A percentile compares a stretch with the other conserved stretches of the same genome.
These are phyloP conservation scores for Leccinum subgranulosum DNA, from an alignment of 768 basidiomycete species.

Conservation along the genomic window DNA sequence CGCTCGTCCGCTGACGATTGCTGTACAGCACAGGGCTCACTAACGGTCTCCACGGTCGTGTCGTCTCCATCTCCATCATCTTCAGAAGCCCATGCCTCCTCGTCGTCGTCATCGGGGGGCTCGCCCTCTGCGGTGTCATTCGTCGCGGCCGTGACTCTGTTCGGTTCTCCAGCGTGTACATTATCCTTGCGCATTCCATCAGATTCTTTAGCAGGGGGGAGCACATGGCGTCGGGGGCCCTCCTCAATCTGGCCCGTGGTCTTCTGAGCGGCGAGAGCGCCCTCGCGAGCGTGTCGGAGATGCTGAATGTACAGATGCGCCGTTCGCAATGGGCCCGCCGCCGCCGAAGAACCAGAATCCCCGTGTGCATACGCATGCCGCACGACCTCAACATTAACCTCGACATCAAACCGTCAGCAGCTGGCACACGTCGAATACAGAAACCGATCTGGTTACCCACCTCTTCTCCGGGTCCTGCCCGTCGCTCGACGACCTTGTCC, in stretches of 20 bases:
- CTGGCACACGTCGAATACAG: neutral
- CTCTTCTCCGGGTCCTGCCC: slow-evolving; percentile 58
- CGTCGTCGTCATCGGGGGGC: slow-evolving; percentile 25
- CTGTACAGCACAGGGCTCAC: neutral
- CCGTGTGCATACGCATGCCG: slow-evolving; percentile 36
- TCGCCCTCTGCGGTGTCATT: slow-evolving; percentile 12
- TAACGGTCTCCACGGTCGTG: neutral
- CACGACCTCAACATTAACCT: slow-evolving; percentile 67
- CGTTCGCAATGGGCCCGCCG: neutral
- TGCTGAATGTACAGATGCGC: slow-evolving; percentile 12
- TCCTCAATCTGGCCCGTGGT: slow-evolving; percentile 25
- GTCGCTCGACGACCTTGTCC: slow-evolving; percentile 62
- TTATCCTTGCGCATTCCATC: slow-evolving; percentile 9
- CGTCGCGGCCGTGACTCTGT: neutral
- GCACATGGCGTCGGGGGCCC: slow-evolving; percentile 12
- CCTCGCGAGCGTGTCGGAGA: slow-evolving; percentile 13
- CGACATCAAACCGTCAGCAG: slow-evolving; percentile 14
- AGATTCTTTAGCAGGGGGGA: slow-evolving; percentile 10
- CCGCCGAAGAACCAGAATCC: neutral
- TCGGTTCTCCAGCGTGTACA: neutral
- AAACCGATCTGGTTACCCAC: slow-evolving; percentile 38
- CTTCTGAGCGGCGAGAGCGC: slow-evolving; percentile 12
- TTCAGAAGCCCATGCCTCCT: slow-evolving; percentile 60
- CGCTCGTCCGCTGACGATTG: slow-evolving; percentile 7
- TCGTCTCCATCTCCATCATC: slow-evolving; percentile 40